Evolutionary conservation across 371 early-diverging fungal genomes (phyloP).

Genomic region (Actinomortierella ambigua): DNA sequence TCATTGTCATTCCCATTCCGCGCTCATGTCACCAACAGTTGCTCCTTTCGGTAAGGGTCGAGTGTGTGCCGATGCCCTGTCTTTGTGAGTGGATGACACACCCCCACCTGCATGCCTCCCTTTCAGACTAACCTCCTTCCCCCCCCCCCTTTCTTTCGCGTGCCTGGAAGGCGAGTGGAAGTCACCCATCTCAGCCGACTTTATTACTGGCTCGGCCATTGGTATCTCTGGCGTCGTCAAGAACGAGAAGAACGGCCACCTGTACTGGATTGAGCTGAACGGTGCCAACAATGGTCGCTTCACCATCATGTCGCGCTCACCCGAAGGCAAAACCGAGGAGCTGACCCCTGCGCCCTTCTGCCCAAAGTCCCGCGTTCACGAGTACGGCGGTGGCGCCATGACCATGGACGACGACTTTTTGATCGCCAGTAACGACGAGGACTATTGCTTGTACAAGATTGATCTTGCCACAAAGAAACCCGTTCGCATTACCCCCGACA

Average conservation of each 20-base stretch:
- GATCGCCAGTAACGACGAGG: conserved; percentile 67
- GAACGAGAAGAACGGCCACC: conserved; percentile 32
- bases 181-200: conserved; percentile 38
- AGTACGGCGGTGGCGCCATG: conserved; percentile 76
- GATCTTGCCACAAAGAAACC: conserved; percentile 40
- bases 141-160: background rate
- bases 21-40: conserved; percentile 26
- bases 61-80: background rate
- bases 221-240: conserved; percentile 21
- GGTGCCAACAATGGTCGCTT: conserved; percentile 36
- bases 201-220: conserved; percentile 37
- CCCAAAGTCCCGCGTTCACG: conserved; percentile 69
- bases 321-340: conserved; percentile 28
- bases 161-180: conserved; percentile 31
- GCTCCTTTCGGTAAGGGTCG: conserved; percentile 27
- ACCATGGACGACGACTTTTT: conserved; percentile 58
- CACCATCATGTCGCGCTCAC: conserved; percentile 28
- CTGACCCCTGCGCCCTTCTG: conserved; percentile 47
- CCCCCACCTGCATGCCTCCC: background rate
- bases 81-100: background rate
- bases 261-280: conserved; percentile 35
- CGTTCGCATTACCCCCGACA: conserved; percentile 52
- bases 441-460: conserved; percentile 60
- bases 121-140: background rate
- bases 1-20: background rate